Evolutionary conservation across 1,284 basidiomycete species (phyloP), one percentile per base, ranked within the genome.

Genomic region (Puccinia horiana): DNA sequence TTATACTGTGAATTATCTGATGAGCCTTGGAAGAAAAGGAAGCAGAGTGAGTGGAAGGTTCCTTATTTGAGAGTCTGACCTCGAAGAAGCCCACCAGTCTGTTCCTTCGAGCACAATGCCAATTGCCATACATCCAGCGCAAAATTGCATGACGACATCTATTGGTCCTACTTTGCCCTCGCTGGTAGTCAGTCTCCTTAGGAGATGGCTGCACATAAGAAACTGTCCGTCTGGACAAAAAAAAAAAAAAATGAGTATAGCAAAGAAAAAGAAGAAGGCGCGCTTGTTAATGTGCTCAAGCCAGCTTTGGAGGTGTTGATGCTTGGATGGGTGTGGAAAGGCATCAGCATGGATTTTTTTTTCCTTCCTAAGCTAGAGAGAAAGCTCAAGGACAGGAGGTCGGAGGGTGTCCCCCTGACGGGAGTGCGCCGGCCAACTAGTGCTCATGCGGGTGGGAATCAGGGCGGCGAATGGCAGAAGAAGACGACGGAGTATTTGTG

Each of bases 1-100:
- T 56, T 56, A 56, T 56, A 26, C 54, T 56, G n/a, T 61, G 14
- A 61, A 61, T 32, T 26, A 32, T 26, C 11, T 32, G 58, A 9
- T 2, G 58, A 26, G 29, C 58, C 16, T 26, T 35, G 32, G 61
- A 37, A 40, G 61, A 65, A 35, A 16, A 40, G 29, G 61, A 65
- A 23, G 16, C 0, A 18, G 16, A 12, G 20, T 26, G 58, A 61
- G 16, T 14, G 29, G 58, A 61, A 29, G 58, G 58, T 61, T 61
- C 58, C 58, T 61, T 61, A 61, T 61, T 61, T 61, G 58, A 61
- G 58, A 32, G 61, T 40, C 61, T 65, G 61, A 65, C 35, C 61
- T 56, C 54, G 54, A 20, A 26, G 23, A 56, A 56, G 54, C 54
- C 23, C 2, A 26, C 54, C 26, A 5, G 54, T 26, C 58, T 61